Percentiles rank a stretch among this genome's conserved stretches.
phyloP scores from a whole-genome alignment of 73 alveolate species.

The Tetrahymena malaccensis region DNA sequence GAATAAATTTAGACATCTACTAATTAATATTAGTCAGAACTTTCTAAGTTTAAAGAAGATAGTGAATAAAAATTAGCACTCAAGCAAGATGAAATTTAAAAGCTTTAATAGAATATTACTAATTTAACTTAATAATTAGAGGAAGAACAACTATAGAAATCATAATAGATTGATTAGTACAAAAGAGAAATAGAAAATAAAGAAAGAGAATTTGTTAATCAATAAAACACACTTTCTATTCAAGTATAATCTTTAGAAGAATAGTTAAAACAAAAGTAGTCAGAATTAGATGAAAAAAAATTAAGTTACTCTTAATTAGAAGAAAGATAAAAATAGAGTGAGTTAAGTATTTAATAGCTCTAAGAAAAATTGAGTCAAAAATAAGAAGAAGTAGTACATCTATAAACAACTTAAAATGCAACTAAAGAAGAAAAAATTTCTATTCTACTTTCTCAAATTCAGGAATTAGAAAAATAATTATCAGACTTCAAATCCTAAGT shows the following conservation, averaged over 20 bases:
- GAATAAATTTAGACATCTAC: not conserved
- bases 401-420: not conserved
- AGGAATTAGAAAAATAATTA: not conserved
- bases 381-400: not conserved
- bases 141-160: not conserved
- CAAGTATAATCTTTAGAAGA: not conserved
- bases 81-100: not conserved
- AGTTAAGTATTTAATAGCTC: not conserved
- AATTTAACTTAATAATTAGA: too few relatives aligned
- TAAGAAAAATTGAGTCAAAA: not conserved
- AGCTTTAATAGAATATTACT: not conserved
- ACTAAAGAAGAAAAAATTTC: not conserved
- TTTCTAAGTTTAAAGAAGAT: not conserved
- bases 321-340: not conserved
- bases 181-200: not conserved
- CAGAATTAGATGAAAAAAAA: not conserved
- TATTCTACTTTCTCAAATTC: not conserved
- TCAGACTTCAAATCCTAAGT: not conserved
- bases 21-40: not conserved
- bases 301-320: not conserved
- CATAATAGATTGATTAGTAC: not conserved
- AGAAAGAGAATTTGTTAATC: not conserved
- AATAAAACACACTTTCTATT: not conserved
- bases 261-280: not conserved
- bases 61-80: not conserved